Percentiles rank a stretch among this genome's conserved stretches.
These are phyloP conservation scores for Mucor circinelloides DNA, from an alignment of 371 early-diverging fungal species.

Conservation along the genomic window DNA sequence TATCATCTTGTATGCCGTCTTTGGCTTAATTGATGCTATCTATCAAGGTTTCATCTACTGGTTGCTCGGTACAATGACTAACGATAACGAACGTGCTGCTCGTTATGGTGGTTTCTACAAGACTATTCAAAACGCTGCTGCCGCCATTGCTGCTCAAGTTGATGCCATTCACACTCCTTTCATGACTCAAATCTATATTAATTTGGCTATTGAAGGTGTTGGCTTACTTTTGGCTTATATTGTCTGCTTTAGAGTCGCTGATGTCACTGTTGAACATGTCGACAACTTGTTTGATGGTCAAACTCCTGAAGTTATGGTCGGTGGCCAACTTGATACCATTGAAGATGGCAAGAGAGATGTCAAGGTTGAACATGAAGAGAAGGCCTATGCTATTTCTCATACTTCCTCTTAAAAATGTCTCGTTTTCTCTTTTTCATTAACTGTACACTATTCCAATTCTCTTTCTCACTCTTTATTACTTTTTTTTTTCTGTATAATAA, in stretches of 20 bases:
- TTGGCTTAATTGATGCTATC: slow-evolving; percentile 72
- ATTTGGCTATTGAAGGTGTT: slow-evolving; percentile 31
- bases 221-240: slow-evolving; percentile 31
- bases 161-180: slow-evolving; percentile 46
- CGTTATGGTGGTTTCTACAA: slow-evolving; percentile 85
- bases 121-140: slow-evolving; percentile 69
- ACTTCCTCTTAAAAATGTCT: not conserved
- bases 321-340: slow-evolving; percentile 27
- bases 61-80: slow-evolving; percentile 75
- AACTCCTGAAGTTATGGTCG: slow-evolving; percentile 23
- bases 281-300: slow-evolving; percentile 30
- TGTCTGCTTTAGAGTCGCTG: slow-evolving; percentile 25
- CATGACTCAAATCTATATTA: slow-evolving; percentile 30
- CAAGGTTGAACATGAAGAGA: slow-evolving; percentile 9
- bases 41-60: slow-evolving; percentile 78
- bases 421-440: not conserved
- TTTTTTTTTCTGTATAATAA: not conserved
- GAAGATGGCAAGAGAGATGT: slow-evolving; percentile 5
- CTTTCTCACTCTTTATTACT: not conserved
- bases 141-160: slow-evolving; percentile 39
- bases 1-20: slow-evolving; percentile 61
- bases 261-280: slow-evolving; percentile 30
- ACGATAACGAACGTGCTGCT: slow-evolving; percentile 68
- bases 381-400: slow-evolving; percentile 8
- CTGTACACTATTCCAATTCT: not conserved